Conservation (phyloP, 1,284 basidiomycete species). For the Cystobasidium slooffiae region DNA sequence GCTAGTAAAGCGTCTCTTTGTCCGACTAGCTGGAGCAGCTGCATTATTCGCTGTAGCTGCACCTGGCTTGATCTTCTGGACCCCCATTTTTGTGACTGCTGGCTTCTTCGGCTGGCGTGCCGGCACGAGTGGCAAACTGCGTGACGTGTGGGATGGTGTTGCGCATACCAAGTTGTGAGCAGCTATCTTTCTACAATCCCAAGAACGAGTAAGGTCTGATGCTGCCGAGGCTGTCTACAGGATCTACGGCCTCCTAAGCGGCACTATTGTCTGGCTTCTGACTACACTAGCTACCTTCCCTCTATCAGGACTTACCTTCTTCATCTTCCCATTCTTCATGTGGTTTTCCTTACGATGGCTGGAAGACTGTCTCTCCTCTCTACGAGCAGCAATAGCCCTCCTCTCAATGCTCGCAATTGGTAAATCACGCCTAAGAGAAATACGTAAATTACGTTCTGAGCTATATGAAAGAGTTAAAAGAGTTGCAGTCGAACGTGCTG, state of each 20-base stretch:
- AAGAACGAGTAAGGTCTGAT: not conserved
- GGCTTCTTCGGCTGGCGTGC: constrained; percentile 63
- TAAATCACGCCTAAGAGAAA: constrained; percentile 62
- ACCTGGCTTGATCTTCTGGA: constrained; percentile 79
- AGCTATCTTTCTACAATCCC: not conserved
- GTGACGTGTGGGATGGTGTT: constrained; percentile 59
- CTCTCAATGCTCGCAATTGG: constrained; percentile 69
- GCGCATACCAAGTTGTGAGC: constrained; percentile 76
- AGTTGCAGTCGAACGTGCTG: constrained; percentile 66
- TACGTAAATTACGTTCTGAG: constrained; percentile 64
- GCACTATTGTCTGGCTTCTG: constrained; percentile 67
- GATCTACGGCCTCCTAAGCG: constrained; percentile 74
- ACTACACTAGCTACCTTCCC: constrained; percentile 67
- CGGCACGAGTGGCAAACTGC: constrained; percentile 44
- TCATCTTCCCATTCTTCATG: constrained; percentile 72
- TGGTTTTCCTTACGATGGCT: constrained; percentile 85
- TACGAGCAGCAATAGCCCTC: constrained; percentile 70
- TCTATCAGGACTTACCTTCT: constrained; percentile 63
- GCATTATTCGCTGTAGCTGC: constrained; percentile 72
- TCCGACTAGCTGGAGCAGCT: constrained; percentile 69
- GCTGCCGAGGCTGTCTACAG: not conserved
- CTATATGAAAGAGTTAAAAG: constrained; percentile 68
- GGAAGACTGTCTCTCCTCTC: constrained; percentile 76
- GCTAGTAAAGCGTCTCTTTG: constrained; percentile 67
- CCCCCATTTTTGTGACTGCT: constrained; percentile 71